Evolutionary conservation across 1,139 yeast genomes (phyloP).

Genomic region (Nakaseomyces uthaithaninus): DNA sequence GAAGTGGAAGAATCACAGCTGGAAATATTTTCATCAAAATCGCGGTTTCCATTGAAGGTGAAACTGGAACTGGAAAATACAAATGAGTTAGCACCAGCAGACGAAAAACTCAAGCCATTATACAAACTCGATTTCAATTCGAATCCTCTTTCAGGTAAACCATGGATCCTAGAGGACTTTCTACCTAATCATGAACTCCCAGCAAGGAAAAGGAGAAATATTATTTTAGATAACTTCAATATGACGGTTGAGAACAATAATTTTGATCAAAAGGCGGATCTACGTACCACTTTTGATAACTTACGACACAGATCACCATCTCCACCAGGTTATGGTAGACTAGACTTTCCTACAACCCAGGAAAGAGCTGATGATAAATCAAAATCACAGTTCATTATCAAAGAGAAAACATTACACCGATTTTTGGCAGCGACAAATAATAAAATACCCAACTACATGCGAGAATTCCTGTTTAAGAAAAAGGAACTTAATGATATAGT

Average conservation of each 20-base stretch:
- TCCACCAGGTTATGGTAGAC: constrained; percentile 58
- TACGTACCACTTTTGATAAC: constrained; percentile 22
- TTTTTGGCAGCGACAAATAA: constrained; percentile 33
- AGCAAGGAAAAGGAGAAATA: constrained; percentile 9
- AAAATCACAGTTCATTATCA: constrained; percentile 30
- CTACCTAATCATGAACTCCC: constrained; percentile 21
- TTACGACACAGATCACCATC: constrained; percentile 43
- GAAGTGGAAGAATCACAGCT: constrained; percentile 5
- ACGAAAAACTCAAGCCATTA: too few species aligned
- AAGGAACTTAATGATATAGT: constrained; percentile 35
- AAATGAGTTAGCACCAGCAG: too few species aligned
- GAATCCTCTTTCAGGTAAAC: constrained; percentile 30
- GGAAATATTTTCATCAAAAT: neutral
- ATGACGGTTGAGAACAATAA: neutral
- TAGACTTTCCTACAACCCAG: constrained; percentile 58
- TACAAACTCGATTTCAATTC: constrained; percentile 20
- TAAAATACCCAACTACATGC: constrained; percentile 26
- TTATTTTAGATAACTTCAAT: neutral
- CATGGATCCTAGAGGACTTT: constrained; percentile 33
- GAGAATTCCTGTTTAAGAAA: constrained; percentile 29
- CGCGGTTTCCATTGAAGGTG: neutral
- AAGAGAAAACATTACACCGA: constrained; percentile 35
- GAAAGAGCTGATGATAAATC: constrained; percentile 35
- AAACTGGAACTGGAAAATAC: neutral
- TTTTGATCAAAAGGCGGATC: neutral